A percentile compares a stretch with the other conserved stretches of the same genome.
Conservation (phyloP, 2,329 filamentous ascomycete species). For the Exophiala phaeomuriformis region DNA sequence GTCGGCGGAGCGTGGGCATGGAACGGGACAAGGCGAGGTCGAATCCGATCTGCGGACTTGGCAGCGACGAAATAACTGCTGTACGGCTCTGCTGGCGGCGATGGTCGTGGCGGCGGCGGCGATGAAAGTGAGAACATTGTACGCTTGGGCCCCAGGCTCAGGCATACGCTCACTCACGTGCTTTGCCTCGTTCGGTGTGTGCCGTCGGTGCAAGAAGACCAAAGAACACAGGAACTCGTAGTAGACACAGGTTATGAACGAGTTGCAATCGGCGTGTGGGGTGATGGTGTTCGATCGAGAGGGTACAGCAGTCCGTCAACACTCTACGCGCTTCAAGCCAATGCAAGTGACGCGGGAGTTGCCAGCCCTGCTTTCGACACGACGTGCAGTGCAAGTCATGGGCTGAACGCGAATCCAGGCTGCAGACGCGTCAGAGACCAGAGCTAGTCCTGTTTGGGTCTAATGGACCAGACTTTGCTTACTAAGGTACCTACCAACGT, state of each 20-base stretch:
- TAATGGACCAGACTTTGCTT: neutral
- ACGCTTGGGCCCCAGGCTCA: neutral
- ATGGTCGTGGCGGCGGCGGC: neutral
- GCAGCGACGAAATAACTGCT: conserved; percentile 9
- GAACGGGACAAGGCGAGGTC: conserved; percentile 35
- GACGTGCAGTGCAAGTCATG: neutral
- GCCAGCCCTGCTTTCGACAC: neutral
- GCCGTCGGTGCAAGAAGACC: too few species aligned
- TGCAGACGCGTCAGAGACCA: neutral
- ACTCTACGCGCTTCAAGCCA: too few species aligned
- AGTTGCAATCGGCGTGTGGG: too few species aligned
- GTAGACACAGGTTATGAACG: too few species aligned
- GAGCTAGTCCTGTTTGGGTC: neutral
- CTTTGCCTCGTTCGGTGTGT: neutral
- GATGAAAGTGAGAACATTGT: conserved; percentile 11
- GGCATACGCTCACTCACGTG: neutral
- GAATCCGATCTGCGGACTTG: conserved; percentile 28
- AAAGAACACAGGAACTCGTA: too few species aligned
- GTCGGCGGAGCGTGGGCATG: conserved; percentile 22
- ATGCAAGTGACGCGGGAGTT: neutral
- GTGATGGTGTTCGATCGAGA: too few species aligned
- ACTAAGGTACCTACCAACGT: neutral
- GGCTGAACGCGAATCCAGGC: neutral
- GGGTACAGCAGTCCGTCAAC: too few species aligned
- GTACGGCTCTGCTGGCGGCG: too few species aligned